Percentiles rank a stretch among this genome's conserved stretches.
phyloP scores from a whole-genome alignment of 2,329 filamentous ascomycete genomes.

The Parasarocladium wereldwijsianum region DNA sequence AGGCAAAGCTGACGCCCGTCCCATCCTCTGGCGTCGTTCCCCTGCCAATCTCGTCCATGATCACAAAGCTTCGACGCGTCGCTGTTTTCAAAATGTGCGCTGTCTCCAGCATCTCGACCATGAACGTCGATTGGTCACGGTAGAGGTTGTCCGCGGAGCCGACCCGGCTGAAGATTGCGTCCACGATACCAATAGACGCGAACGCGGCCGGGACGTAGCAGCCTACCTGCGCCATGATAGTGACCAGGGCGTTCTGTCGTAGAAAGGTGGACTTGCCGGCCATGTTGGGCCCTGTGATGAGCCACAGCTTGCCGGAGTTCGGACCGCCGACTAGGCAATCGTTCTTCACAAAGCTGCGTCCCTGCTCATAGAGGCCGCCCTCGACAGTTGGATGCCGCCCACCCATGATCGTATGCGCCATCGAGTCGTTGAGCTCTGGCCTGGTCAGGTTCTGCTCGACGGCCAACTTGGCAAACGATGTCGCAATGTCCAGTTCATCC shows the following conservation, averaged over 20 bases:
- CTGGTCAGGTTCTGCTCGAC: conserved; percentile 58
- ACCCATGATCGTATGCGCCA: conserved; percentile 61
- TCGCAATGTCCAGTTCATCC: conserved; percentile 83
- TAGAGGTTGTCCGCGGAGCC: conserved; percentile 94
- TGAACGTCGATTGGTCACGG: conserved; percentile 90
- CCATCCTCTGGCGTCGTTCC: conserved; percentile 92
- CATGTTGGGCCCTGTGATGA: conserved; percentile 88
- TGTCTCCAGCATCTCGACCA: conserved; percentile 98
- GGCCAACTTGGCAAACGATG: conserved; percentile 71
- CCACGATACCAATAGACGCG: conserved; percentile 80
- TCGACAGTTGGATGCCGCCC: conserved; percentile 91
- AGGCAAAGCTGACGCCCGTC: conserved; percentile 77
- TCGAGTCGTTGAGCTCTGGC: conserved; percentile 53
- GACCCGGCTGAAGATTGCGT: conserved; percentile 86
- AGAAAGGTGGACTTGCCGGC: conserved; percentile 93
- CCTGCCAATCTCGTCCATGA: conserved; percentile 96
- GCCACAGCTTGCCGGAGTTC: conserved; percentile 48
- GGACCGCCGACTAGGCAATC: conserved; percentile 67
- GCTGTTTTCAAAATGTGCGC: conserved; percentile 78
- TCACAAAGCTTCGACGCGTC: conserved; percentile 73
- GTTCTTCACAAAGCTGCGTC: conserved; percentile 70
- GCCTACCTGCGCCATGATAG: conserved; percentile 82
- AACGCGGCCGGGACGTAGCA: conserved; percentile 83
- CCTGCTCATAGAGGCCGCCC: conserved; percentile 62
- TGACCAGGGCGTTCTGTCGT: conserved; percentile 88